phyloP scores from a whole-genome alignment of 768 basidiomycete genomes.

The Rhodotorula babjevae region DNA sequence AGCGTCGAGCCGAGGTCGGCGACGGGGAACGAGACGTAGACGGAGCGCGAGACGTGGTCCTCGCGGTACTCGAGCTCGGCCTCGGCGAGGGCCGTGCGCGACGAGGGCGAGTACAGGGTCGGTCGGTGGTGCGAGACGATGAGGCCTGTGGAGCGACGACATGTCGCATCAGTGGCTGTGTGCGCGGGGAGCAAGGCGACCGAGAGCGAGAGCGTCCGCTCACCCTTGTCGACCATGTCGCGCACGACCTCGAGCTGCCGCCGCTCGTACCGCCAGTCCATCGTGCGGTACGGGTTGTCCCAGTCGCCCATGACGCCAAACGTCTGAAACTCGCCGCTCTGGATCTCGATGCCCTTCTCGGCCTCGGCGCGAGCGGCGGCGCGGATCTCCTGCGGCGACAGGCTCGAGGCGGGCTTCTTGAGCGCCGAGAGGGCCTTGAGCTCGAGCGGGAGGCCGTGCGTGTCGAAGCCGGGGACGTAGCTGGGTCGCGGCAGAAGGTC shows the following conservation, averaged over 20 bases:
- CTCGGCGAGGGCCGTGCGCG: constrained; percentile 87
- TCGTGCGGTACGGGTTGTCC: constrained; percentile 71
- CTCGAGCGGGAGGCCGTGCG: constrained; percentile 94
- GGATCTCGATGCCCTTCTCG: constrained; percentile 64
- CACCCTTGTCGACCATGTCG: constrained; percentile 80
- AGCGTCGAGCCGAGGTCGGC: constrained; percentile 39
- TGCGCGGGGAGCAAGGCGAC: neutral
- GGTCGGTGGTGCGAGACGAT: constrained; percentile 83
- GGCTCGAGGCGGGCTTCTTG: constrained; percentile 50
- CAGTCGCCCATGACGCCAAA: constrained; percentile 85
- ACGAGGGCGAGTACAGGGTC: constrained; percentile 91
- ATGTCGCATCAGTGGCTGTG: neutral
- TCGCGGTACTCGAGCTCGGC: constrained; percentile 88
- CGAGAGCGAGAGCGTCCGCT: neutral
- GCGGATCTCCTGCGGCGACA: constrained; percentile 64
- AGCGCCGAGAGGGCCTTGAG: constrained; percentile 81
- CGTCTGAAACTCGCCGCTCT: constrained; percentile 71
- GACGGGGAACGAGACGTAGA: constrained; percentile 74
- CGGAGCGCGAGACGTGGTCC: constrained; percentile 78
- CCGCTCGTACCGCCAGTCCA: constrained; percentile 87
- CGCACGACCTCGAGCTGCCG: constrained; percentile 79
- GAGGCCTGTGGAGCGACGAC: constrained; percentile 55
- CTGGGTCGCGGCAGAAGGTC: constrained; percentile 50
- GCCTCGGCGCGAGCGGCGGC: constrained; percentile 68
- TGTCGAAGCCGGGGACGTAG: constrained; percentile 95